phyloP scores from a whole-genome alignment of 106 monocot species.

The Allium cepa region DNA sequence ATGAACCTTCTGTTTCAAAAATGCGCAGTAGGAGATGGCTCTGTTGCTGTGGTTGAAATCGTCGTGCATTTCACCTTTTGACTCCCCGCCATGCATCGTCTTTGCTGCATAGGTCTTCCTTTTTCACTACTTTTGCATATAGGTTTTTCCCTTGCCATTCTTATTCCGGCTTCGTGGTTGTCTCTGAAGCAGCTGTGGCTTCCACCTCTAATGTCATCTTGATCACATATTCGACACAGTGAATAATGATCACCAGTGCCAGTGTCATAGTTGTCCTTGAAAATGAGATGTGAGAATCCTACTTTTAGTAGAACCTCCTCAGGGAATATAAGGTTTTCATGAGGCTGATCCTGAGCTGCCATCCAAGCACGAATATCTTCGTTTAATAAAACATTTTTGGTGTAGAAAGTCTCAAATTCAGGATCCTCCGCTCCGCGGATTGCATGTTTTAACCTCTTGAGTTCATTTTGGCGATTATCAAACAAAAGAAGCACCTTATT shows the following conservation, averaged over 20 bases:
- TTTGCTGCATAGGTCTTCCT: constrained; percentile 41
- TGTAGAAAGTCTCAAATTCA: too few relatives aligned
- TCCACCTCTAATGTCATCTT: constrained; percentile 89
- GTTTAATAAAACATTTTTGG: too few relatives aligned
- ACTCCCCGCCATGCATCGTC: constrained; percentile 74
- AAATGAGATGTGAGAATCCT: constrained; percentile 78
- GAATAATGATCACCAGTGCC: constrained; percentile 98
- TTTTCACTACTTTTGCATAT: constrained; percentile 62
- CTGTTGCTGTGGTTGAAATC: constrained; percentile 61
- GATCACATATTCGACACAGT: constrained; percentile 93
- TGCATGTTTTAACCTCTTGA: constrained; percentile 99
- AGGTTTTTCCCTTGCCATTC: constrained; percentile 33
- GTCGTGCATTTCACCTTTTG: constrained; percentile 42
- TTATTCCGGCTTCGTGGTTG: constrained; percentile 59
- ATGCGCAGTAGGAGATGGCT: constrained; percentile 48
- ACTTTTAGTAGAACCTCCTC: too few relatives aligned
- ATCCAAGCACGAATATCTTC: too few relatives aligned
- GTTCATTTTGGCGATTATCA: constrained; percentile 96
- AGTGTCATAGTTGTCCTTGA: constrained; percentile 96
- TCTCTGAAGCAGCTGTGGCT: constrained; percentile 74
- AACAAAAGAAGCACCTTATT: constrained; percentile 72
- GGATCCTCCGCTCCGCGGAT: too few relatives aligned
- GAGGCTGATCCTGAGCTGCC: too few relatives aligned
- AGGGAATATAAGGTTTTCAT: too few relatives aligned
- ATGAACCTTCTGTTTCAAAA: constrained; percentile 58